Conservation (phyloP, 352 stramenopile species). For the Pythium folliculosum region DNA sequence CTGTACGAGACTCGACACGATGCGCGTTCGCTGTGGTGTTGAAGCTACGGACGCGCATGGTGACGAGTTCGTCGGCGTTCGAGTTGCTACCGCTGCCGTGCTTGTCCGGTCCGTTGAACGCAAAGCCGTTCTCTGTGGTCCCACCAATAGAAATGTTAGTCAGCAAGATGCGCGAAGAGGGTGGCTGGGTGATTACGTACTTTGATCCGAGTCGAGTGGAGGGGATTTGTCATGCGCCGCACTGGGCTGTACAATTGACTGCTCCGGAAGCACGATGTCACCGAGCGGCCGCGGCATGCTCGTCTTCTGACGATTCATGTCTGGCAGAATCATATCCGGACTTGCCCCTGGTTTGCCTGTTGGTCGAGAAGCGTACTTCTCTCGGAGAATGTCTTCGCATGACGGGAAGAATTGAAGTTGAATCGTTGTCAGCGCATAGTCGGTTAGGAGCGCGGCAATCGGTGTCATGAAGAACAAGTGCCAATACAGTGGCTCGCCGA, state of each 20-base stretch:
- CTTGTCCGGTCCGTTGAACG: conserved; percentile 35
- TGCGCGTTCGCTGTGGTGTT: conserved; percentile 12
- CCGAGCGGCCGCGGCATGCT: conserved; percentile 1
- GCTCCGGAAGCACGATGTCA: conserved; percentile 19
- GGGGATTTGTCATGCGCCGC: background rate
- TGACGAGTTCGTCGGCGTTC: conserved; percentile 31
- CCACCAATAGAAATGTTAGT: conserved; percentile 7
- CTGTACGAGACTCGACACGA: conserved; percentile 10
- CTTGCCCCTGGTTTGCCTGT: conserved; percentile 22
- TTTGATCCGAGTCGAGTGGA: background rate
- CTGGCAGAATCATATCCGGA: conserved; percentile 13
- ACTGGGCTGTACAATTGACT: conserved; percentile 13
- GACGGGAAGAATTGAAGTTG: conserved; percentile 57
- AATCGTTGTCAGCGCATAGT: conserved; percentile 39
- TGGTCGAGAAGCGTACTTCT: conserved; percentile 31
- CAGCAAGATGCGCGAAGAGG: background rate
- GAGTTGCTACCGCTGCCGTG: background rate
- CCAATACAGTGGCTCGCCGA: conserved; percentile 52
- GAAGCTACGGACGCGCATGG: conserved; percentile 33
- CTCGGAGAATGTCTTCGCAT: conserved; percentile 65
- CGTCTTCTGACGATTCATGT: background rate
- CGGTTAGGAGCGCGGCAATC: conserved; percentile 42
- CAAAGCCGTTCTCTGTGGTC: conserved; percentile 33
- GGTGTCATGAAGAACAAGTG: conserved; percentile 54
- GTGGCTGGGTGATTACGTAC: background rate